Evolutionary conservation across 306 rosid genomes (phyloP), one percentile per base, ranked within the genome.

Genomic region (Pyrus pyrifolia): DNA sequence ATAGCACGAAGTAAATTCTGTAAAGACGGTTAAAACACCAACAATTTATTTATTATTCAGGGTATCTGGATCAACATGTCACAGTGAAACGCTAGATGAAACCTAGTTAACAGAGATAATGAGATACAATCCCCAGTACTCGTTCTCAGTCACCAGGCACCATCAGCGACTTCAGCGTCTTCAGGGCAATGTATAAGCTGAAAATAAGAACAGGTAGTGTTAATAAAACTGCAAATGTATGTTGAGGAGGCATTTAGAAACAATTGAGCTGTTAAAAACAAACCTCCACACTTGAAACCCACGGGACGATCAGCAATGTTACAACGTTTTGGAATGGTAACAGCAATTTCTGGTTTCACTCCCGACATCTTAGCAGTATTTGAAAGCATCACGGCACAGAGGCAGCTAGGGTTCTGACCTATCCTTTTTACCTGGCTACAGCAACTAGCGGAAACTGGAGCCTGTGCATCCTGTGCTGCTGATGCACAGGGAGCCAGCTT

Each of bases 241-340:
- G 45, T 17, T 13, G 15, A 78, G 38, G 44, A 49, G 30, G 22
- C 68, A 49, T 44, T 25, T 25, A 17, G 21, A 10, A 45, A 29
- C 8, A 27, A 49, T 6, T 49, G 13, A 51, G 23, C 1, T 11
- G 25, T 74, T 57, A 49, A 25, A 45, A 13, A 9, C 38, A 71
- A 15, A 85, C 90, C 89, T 86, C 90, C 86, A 73, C 90, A 87
- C 71, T 84, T 77, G 84, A 65, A 84, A 45, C 88, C 90, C 38
- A 86, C 51, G 0, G 91, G 89, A 49, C 85, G 86, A 62, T 86
- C 81, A 5, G 61, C 29, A 17, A 89, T 64, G 66, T 84, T 72
- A 21, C 90, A 89, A 29, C 88, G 87, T 80, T 86, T 86, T 0
- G 94, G 89, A 68, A 86, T 87, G 65, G 90, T 90, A 2, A 87